Evolutionary conservation across 768 basidiomycete genomes (phyloP), one percentile per base, ranked within the genome.

Genomic region (Lactifluus piperatus): DNA sequence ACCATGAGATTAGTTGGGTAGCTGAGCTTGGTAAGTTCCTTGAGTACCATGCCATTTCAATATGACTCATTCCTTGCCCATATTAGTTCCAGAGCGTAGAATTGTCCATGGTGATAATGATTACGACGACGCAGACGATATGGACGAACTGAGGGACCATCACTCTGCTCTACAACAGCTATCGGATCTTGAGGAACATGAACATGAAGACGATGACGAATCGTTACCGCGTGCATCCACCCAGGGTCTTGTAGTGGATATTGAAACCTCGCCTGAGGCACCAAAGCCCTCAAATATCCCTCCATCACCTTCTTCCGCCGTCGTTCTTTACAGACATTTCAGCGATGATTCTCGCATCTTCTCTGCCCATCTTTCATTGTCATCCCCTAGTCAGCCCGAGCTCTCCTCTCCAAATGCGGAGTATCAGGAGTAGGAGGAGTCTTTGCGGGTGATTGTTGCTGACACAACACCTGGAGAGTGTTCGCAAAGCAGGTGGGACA

Each of bases 1-100:
- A 79, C 47, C 79, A 81, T 44, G 83, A 84, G 65, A 79, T 77
- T 46, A 91, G 88, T 66, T 91, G 88, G 88, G 75, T 88, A 37
- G 87, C 85, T 43, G 81, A 83, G 48, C 84, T 79, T 68, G 83
- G 88, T 88, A 65, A 65, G 81, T 74, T 43, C 32, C 7, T 44
- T 43, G 41, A 10, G 30, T 43, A 32, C n/a, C 16, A 24, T 26
- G 0, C 49, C 2, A 18, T 16, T 26, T 36, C 14, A 37, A 54
- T 56, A 32, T 7, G 22, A 34, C 51, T 39, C 22, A 45, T 60
- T 34, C 50, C 44, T 24, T 20, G 52, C 45, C 36, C 34, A 54
- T 48, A 65, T 62, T 61, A 83, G 83, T 83, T 24, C 80, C 80
- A 45, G 82, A 84, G 67, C 84, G 79, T 27, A 85, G 85, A 68